Evolutionary conservation across 331 rosid genomes (phyloP), one percentile per base, ranked within the genome.

Genomic region (Malus hybrid): DNA sequence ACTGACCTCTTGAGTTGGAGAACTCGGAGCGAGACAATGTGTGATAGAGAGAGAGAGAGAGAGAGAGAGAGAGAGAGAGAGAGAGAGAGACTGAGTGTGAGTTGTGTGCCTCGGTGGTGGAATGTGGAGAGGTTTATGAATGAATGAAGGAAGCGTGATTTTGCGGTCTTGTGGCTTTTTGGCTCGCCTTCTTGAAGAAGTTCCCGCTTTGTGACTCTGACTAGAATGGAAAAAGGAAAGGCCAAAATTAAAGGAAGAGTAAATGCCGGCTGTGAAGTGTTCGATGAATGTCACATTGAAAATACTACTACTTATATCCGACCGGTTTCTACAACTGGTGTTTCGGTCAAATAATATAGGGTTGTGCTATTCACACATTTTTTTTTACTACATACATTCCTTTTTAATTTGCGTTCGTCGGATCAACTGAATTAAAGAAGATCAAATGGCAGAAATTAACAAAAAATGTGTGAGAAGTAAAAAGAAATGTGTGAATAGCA

Each of bases 191-290:
- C 67, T 29, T 62, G 3, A 62, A 62, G 67, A 62, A 28, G 39
- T 62, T 62, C 76, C 77, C 59, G 59, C 76, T 34, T n/a, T 34
- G 67, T 59, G 67, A 62, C 36, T 28, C 16, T 14, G 67, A 62
- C 67, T 62, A 27, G 32, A 62, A 13, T 0, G 19, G 67, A 14
- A 62, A 62, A 28, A 44, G 52, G 2, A 10, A 42, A 39, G 46
- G 46, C 0, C 46, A 39, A 39, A 39, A 39, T 39, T 39, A 39
- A 39, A 39, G 46, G 9, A 42, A 42, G 50, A 42, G 50, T 55
- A 55, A 55, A 19, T 55, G 60, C 60, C 60, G 22, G 5, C 60
- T 55, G 60, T 12, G 11, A n/a, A 55, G 48, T 1, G 48, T 42
- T 42, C 48, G 48, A 42, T 42, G 48, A 10, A 42, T 0, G 14